A percentile compares a stretch with the other conserved stretches of the same genome.
Conservation (phyloP, 495 filamentous ascomycete species). For the Podospora anserina region DNA sequence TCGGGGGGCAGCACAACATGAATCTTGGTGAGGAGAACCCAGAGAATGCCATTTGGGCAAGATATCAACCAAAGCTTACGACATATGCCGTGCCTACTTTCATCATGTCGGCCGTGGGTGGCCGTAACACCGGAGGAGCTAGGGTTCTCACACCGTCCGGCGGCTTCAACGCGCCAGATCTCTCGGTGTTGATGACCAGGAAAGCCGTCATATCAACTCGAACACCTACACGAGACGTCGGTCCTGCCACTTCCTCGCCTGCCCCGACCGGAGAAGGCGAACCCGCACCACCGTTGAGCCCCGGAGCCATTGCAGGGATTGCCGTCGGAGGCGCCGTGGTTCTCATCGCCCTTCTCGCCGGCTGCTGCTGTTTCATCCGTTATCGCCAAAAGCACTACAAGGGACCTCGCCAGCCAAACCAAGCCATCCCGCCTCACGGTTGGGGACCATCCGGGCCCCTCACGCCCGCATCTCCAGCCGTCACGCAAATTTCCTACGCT, state of each 20-base stretch:
- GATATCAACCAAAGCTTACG: conserved; percentile 20
- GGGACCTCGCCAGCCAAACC: conserved; percentile 9
- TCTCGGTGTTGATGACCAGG: conserved; percentile 21
- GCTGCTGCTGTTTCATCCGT: conserved; percentile 20
- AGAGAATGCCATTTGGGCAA: conserved; percentile 17
- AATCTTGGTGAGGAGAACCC: conserved; percentile 20
- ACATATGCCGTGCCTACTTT: conserved; percentile 21
- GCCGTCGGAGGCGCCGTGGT: conserved; percentile 12
- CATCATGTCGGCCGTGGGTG: conserved; percentile 18
- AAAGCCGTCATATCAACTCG: conserved; percentile 13
- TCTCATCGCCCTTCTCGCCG: not conserved
- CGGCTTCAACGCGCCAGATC: conserved; percentile 19
- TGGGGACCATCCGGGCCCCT: not conserved
- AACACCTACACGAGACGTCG: conserved; percentile 15
- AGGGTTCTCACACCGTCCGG: conserved; percentile 8
- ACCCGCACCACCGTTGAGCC: not conserved
- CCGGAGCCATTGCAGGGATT: conserved; percentile 23
- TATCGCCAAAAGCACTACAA: conserved; percentile 15
- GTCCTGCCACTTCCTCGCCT: not conserved
- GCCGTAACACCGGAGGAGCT: conserved; percentile 17
- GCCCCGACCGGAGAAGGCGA: not conserved
- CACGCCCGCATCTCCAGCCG: not conserved
- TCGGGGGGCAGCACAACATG: conserved; percentile 23
- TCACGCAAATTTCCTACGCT: not conserved
- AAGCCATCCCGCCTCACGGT: not conserved